Evolutionary conservation across 1,139 yeast genomes (phyloP).

Genomic region (Debaryomycetaceae sp.): DNA sequence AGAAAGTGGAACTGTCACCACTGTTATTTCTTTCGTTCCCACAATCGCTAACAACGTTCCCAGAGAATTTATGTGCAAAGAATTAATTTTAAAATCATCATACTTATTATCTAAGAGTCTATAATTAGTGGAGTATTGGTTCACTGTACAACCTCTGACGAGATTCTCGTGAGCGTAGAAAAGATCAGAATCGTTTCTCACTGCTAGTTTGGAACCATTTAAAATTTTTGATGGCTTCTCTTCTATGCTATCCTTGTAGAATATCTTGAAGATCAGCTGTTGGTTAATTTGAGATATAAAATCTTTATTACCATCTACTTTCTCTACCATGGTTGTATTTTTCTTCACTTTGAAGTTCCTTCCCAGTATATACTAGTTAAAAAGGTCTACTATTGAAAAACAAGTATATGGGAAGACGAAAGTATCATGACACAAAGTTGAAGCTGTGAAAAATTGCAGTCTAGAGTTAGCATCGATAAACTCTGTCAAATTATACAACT

Average conservation of each 20-base stretch:
- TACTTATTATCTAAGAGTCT: constrained; percentile 11
- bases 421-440: background rate
- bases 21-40: constrained; percentile 23
- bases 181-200: constrained; percentile 25
- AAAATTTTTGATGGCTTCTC: constrained; percentile 4
- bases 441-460: background rate
- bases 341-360: too few relatives aligned
- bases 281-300: constrained; percentile 6
- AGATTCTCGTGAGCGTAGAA: constrained; percentile 27
- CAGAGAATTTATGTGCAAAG: constrained; percentile 25
- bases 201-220: constrained; percentile 14
- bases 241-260: constrained; percentile 5
- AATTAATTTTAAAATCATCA: constrained; percentile 17
- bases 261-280: constrained; percentile 16
- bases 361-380: background rate
- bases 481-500: background rate
- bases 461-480: background rate
- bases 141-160: constrained; percentile 28
- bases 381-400: background rate
- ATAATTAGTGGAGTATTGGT: constrained; percentile 20
- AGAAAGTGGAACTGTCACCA: constrained; percentile 23
- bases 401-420: background rate
- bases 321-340: background rate
- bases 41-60: constrained; percentile 33
- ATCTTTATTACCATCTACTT: constrained; percentile 1